Conservation (phyloP, 1,139 yeast genomes). For the Kodamaea sp. region DNA sequence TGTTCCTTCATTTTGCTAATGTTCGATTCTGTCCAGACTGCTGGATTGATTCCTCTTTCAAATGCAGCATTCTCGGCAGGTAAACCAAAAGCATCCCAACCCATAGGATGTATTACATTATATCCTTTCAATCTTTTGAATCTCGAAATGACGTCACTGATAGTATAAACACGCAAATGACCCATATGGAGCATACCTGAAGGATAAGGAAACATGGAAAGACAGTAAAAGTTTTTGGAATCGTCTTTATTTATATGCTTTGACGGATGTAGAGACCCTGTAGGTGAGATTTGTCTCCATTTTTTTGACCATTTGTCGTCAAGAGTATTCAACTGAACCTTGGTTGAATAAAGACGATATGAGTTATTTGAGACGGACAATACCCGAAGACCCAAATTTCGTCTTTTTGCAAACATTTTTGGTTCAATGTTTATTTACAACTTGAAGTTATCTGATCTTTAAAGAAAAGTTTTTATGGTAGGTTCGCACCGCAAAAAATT, state of each 20-base stretch:
- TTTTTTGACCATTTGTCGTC: constrained; percentile 51
- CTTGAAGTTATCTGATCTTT: too few relatives aligned
- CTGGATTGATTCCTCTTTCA: constrained; percentile 76
- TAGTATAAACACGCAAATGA: constrained; percentile 86
- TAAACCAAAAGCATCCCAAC: constrained; percentile 98
- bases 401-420: too few relatives aligned
- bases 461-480: too few relatives aligned
- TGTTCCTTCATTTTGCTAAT: constrained; percentile 82
- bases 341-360: neutral
- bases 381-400: too few relatives aligned
- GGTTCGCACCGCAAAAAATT: too few relatives aligned
- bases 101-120: constrained; percentile 91
- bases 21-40: constrained; percentile 75
- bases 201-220: constrained; percentile 95
- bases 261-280: constrained; percentile 43
- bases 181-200: constrained; percentile 92
- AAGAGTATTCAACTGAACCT: constrained; percentile 20
- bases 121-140: constrained; percentile 74
- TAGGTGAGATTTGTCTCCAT: constrained; percentile 46
- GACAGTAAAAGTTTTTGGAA: constrained; percentile 53
- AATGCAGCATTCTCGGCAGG: constrained; percentile 99
- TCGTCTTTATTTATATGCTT: constrained; percentile 23
- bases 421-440: too few relatives aligned
- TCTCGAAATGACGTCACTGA: constrained; percentile 79
- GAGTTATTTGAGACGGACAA: too few relatives aligned